Percentiles rank a stretch among this genome's conserved stretches.
Conservation (phyloP, 148 eudicot species). For the Gaultheria prostrata region DNA sequence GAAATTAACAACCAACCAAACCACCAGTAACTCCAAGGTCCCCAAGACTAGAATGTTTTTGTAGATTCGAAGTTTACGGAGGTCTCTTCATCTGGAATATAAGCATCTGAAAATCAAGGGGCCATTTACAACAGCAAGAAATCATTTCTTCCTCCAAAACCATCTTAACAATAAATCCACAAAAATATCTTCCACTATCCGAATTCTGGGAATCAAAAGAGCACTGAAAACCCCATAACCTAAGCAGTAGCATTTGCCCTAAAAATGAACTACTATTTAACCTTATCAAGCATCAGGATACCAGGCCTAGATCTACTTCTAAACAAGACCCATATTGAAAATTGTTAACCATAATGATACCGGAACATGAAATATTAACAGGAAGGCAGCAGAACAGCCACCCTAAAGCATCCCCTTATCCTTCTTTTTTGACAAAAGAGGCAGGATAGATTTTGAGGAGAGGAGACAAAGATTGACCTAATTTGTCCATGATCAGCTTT, state of each 20-base stretch:
- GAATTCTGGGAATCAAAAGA: not conserved
- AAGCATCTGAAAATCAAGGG: not conserved
- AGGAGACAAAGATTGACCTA: conserved; percentile 16
- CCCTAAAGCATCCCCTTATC: conserved; percentile 4
- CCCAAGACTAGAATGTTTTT: too few relatives aligned
- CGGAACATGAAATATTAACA: conserved; percentile 14
- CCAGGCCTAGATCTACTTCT: not conserved
- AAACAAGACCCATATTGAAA: not conserved
- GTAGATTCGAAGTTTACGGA: too few relatives aligned
- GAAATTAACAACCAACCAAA: too few relatives aligned
- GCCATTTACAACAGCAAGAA: not conserved
- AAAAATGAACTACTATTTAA: not conserved
- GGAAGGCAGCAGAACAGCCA: conserved; percentile 13
- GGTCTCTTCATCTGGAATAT: not conserved
- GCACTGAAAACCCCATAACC: not conserved
- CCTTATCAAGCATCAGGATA: not conserved
- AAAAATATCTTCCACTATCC: not conserved
- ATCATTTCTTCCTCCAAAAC: not conserved
- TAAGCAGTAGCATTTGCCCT: not conserved
- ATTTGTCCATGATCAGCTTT: conserved; percentile 8
- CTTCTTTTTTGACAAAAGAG: conserved; percentile 15
- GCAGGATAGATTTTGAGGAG: conserved; percentile 3
- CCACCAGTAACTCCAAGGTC: too few relatives aligned
- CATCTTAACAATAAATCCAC: conserved; percentile 4
- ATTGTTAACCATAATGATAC: not conserved